Evolutionary conservation across 139 green algal species (phyloP).

Genomic region (Chlamydomonas applanata): DNA sequence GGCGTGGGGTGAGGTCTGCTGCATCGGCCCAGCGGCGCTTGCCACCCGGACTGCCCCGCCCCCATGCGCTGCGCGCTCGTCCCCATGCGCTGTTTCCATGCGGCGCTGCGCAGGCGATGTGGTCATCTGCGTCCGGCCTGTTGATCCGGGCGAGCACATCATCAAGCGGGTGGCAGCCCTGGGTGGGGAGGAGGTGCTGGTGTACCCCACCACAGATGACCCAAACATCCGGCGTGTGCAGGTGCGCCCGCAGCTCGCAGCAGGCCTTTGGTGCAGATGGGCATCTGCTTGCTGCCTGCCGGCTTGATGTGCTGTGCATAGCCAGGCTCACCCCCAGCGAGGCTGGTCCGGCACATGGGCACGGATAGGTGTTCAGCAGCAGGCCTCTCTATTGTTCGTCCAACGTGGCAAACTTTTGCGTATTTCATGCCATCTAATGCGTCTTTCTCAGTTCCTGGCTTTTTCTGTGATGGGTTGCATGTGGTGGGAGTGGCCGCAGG

Average conservation of each 20-base stretch:
- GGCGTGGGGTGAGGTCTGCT: background rate
- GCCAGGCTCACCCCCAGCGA: too few relatives aligned
- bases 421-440: too few relatives aligned
- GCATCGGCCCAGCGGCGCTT: background rate
- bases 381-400: too few relatives aligned
- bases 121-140: constrained; percentile 51
- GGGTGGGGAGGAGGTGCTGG: constrained; percentile 20
- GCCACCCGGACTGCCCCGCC: background rate
- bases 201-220: constrained; percentile 16
- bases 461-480: too few relatives aligned
- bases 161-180: constrained; percentile 58
- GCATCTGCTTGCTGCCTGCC: background rate
- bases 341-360: too few relatives aligned
- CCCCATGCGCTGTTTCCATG: background rate
- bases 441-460: too few relatives aligned
- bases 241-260: too few relatives aligned
- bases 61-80: background rate
- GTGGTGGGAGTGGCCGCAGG: too few relatives aligned
- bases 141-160: constrained; percentile 48
- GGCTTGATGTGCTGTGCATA: background rate
- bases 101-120: constrained; percentile 44
- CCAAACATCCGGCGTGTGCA: constrained; percentile 9
- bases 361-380: too few relatives aligned
- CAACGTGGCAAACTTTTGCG: too few relatives aligned
- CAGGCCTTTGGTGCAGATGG: too few relatives aligned